phyloP scores from a whole-genome alignment of 2,329 filamentous ascomycete genomes.

The Huntiella decipiens region DNA sequence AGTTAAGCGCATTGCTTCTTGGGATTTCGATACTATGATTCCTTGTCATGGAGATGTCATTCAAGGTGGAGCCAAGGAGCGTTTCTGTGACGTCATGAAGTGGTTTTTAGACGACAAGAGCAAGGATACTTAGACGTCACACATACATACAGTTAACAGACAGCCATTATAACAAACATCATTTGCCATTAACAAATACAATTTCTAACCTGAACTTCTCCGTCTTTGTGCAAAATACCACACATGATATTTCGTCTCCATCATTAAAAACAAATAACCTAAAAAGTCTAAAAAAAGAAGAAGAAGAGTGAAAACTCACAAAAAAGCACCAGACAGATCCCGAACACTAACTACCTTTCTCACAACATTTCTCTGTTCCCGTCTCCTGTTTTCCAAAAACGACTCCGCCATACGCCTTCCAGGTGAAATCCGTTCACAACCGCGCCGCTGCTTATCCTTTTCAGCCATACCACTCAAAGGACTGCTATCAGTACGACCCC shows the following conservation, averaged over 20 bases:
- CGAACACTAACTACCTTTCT: not conserved
- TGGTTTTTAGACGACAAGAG: slow-evolving; percentile 46
- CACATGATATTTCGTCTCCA: not conserved
- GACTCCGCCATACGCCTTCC: slow-evolving; percentile 9
- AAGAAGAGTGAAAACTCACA: slow-evolving; percentile 2
- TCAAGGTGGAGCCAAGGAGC: slow-evolving; percentile 50
- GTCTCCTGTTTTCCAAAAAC: slow-evolving; percentile 9
- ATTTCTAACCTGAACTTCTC: too few species aligned
- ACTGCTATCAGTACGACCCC: not conserved
- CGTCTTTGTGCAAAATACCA: not conserved
- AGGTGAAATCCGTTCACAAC: slow-evolving; percentile 5
- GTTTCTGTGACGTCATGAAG: slow-evolving; percentile 59
- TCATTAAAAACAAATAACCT: not conserved
- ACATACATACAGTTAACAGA: not conserved
- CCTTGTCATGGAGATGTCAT: slow-evolving; percentile 90
- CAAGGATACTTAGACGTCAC: not conserved
- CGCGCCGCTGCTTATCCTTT: not conserved
- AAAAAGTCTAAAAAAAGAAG: not conserved
- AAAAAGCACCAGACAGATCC: slow-evolving; percentile 10
- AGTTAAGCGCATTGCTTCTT: slow-evolving; percentile 47
- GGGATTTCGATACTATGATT: slow-evolving; percentile 73
- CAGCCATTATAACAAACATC: too few species aligned
- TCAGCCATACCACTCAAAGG: not conserved
- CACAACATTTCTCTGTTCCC: not conserved
- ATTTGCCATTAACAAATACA: too few species aligned